Base-by-base conservation (phyloP, 164 flowering plant species). In the Umbellularia californica region DNA sequence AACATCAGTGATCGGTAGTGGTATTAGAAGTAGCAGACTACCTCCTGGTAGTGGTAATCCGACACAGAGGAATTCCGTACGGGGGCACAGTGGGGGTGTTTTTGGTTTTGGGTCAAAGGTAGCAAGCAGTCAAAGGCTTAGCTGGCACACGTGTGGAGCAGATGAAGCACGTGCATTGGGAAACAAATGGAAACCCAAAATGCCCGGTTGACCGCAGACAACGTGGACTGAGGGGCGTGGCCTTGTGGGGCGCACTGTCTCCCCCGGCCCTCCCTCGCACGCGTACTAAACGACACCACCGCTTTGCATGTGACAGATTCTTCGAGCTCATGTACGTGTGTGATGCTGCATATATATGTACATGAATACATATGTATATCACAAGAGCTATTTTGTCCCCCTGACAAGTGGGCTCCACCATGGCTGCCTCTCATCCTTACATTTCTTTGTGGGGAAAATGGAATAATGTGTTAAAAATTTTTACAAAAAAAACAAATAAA, bases 161-260 rank as follows among this genome's bases (percentile, higher is more conserved):
- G 19, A 3, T 5, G 15, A 0, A 47, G 25, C 52, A 69, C 71
- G 71, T 69, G 71, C 55, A 69, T 69, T 51, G 55, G 71, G 58
- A 69, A 69, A 12, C 58, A 41, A 23, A 19, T 35, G 73, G 63
- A 24, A 71, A 58, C 74, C 85, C 85, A 76, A 76, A 76, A 11
- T 90, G 92, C 82, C 82, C n/a, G 87, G 89, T 88, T 90, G 94
- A 88, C 92, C 75, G 75, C 80, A 63, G 88, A 90, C 94, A 88
- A 9, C n/a, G 13, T 47, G 74, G 83, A 73, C 75, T 28, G 28
- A 22, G 52, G 64, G 79, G 78, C 82, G 81, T 81, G 81, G 77
- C 76, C 77, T 76, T 81, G 77, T 80, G 83, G 87, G 74, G 70
- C 79, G 81, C 83, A 78, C 77, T 81, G 79, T 82, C 75, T 2